A percentile compares a stretch with the other conserved stretches of the same genome.
phyloP scores from a whole-genome alignment of 2,329 filamentous ascomycete species.

The Polytolypa hystricis region DNA sequence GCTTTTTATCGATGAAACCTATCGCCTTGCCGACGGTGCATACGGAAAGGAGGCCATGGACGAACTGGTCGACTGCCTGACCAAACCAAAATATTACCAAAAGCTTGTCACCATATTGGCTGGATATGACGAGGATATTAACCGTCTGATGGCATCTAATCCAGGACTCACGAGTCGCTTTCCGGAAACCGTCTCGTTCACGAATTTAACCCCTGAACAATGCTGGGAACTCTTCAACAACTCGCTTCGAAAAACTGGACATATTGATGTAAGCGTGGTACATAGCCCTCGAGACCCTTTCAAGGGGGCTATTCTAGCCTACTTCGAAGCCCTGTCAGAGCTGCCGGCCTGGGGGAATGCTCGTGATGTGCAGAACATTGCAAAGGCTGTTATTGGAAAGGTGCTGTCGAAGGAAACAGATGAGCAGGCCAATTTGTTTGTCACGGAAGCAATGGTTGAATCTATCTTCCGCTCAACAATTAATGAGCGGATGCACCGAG shows the following conservation, averaged over 20 bases:
- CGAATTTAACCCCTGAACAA: constrained; percentile 30
- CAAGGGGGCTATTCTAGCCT: constrained; percentile 11
- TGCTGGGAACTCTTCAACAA: constrained; percentile 38
- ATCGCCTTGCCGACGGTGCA: constrained; percentile 46
- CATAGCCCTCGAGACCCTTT: constrained; percentile 4
- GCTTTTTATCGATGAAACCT: constrained; percentile 63
- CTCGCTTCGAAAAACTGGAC: constrained; percentile 22
- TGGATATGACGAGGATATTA: constrained; percentile 57
- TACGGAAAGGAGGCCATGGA: constrained; percentile 49
- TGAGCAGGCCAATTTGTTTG: constrained; percentile 9
- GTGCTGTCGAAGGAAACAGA: constrained; percentile 11
- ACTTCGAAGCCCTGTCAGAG: constrained; percentile 33
- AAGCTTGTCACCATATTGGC: constrained; percentile 59
- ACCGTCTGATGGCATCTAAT: constrained; percentile 50
- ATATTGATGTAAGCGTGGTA: neutral
- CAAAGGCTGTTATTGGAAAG: constrained; percentile 38
- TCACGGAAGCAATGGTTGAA: constrained; percentile 13
- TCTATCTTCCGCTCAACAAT: too few relatives aligned
- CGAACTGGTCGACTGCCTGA: constrained; percentile 42
- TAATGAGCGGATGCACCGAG: neutral
- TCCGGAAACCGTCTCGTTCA: constrained; percentile 50
- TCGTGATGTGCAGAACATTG: constrained; percentile 48
- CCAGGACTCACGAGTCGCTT: constrained; percentile 55
- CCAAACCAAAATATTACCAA: constrained; percentile 45
- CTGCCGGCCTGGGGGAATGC: constrained; percentile 51